Base-by-base conservation (phyloP, 2,329 filamentous ascomycete genomes). In the Mariannaea elegans region DNA sequence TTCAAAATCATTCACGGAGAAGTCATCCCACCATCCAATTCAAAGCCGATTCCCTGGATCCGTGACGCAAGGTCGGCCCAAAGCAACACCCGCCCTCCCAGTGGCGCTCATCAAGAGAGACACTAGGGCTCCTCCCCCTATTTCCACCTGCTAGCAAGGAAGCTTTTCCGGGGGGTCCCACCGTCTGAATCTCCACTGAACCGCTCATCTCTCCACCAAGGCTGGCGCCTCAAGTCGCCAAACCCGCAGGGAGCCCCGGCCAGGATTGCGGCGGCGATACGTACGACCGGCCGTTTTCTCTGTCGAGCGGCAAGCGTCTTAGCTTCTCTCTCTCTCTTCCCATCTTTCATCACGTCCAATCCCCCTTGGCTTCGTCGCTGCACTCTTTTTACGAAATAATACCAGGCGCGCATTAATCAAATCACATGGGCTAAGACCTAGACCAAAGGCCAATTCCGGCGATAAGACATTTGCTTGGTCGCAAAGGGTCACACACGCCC, bases 391-490 rank as follows among this genome's bases (percentile, higher is more conserved):
- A 32, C 42, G 42, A 19, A 31, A 21, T 31, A 21, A n/a, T 18
- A 18, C 34, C 51, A 41, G 19, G 36, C 16, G 38, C 13, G 12
- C 14, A 36, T 36, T 14, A n/a, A 36, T 14, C 32, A 10, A 32
- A 47, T 55, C 42, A 49, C 44, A 53, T 54, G 56, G 56, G 44
- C 56, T 27, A 54, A 46, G 56, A 44, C 32, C 52, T 56, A 42
- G 29, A 44, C 38, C 29, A 46, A 29, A 38, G 12, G 23, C 61
- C 47, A 63, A 49, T 59, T 56, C 60, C 59, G 58, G 64, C 60
- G 57, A 62, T 66, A 64, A 66, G 62, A 66, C 59, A 61, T 36
- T 36, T 36, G 32, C 12, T 36, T 14, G 53, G 50, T 38, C 19
- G 27, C 51, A 34, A 36, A 18, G n/a, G n/a, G 32, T 41, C 27